Percentiles rank a stretch among this genome's conserved stretches.
These are phyloP conservation scores for Aspergillus neoniger DNA, from an alignment of 2,329 filamentous ascomycete genomes.

Conservation along the genomic window DNA sequence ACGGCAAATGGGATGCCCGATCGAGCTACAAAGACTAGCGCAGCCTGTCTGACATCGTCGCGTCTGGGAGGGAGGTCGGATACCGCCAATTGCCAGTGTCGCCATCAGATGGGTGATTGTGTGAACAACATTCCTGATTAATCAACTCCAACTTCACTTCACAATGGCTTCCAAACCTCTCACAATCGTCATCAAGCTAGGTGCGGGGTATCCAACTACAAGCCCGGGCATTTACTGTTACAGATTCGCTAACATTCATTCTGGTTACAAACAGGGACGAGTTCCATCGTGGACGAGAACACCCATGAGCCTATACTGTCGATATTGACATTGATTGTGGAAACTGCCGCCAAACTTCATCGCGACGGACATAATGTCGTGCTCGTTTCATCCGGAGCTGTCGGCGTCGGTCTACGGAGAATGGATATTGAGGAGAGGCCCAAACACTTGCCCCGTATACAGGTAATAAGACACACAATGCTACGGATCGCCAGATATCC, in stretches of 20 bases:
- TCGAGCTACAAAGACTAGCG: not conserved
- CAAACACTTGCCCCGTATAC: conserved; percentile 85
- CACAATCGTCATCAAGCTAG: conserved; percentile 45
- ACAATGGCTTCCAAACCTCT: conserved; percentile 31
- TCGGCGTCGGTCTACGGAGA: conserved; percentile 85
- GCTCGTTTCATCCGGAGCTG: conserved; percentile 94
- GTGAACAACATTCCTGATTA: not conserved
- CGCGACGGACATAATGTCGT: conserved; percentile 93
- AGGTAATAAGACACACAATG: conserved; percentile 55
- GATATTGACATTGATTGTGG: conserved; percentile 87
- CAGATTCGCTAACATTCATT: conserved; percentile 19
- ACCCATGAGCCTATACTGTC: conserved; percentile 92
- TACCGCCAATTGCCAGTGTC: not conserved
- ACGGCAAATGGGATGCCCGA: not conserved
- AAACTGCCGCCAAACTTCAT: conserved; percentile 83
- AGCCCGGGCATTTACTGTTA: conserved; percentile 7
- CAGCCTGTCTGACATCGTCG: not conserved
- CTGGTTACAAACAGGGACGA: conserved; percentile 69
- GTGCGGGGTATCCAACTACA: conserved; percentile 32
- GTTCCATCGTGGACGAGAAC: conserved; percentile 96
- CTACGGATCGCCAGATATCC: not conserved
- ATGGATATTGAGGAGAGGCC: conserved; percentile 88
- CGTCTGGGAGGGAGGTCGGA: not conserved
- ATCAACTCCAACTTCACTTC: conserved; percentile 7
- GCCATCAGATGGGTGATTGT: conserved; percentile 1